Conservation (phyloP, 2,329 filamentous ascomycete species). For the Triangularia setosa region DNA sequence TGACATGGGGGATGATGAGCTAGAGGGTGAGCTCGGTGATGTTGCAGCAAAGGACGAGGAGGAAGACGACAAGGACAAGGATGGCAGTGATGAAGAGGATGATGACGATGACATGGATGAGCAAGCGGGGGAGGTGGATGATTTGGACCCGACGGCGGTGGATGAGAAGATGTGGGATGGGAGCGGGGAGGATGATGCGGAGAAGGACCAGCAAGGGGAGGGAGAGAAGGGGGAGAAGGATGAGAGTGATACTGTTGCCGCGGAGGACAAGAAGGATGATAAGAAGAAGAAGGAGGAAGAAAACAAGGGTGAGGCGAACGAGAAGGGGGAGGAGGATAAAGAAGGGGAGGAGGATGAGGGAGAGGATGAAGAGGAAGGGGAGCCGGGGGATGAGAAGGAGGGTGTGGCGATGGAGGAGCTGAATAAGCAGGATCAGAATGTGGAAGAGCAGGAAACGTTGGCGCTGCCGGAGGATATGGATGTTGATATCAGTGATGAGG, state of each 20-base stretch:
- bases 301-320: constrained; percentile 41
- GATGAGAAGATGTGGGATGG: constrained; percentile 99
- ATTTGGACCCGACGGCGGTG: constrained; percentile 81
- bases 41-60: constrained; percentile 60
- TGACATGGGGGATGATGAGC: constrained; percentile 88
- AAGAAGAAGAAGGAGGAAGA: constrained; percentile 44
- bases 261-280: constrained; percentile 54
- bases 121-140: constrained; percentile 85
- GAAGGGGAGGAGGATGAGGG: constrained; percentile 15
- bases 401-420: constrained; percentile 52
- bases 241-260: constrained; percentile 52
- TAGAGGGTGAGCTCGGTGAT: constrained; percentile 77
- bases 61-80: constrained; percentile 58
- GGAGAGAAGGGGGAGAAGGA: constrained; percentile 67
- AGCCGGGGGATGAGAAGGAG: constrained; percentile 57
- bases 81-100: constrained; percentile 58
- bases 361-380: constrained; percentile 52
- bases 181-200: constrained; percentile 70
- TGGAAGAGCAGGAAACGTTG: constrained; percentile 75
- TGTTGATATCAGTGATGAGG: constrained; percentile 61
- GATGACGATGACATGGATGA: constrained; percentile 74
- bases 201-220: constrained; percentile 77
- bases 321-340: constrained; percentile 52
- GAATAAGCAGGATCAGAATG: constrained; percentile 66
- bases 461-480: constrained; percentile 87